Base-by-base conservation (phyloP, 306 rosid genomes). In the Coriaria nepalensis region DNA sequence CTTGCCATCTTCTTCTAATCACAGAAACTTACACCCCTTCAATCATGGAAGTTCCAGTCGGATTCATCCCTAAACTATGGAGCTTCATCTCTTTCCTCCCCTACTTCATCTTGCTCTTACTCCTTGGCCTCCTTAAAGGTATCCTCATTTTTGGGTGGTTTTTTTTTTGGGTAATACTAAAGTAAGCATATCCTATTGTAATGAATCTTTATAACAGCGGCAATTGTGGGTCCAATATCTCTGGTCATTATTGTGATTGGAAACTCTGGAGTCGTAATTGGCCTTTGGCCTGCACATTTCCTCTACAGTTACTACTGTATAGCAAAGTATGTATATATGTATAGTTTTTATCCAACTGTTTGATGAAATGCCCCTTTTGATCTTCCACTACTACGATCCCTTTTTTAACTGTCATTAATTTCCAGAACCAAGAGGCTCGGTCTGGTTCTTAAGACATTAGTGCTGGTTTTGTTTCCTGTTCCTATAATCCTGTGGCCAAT, bases 41-140 rank as follows among this genome's bases (percentile, higher is more conserved):
- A n/a, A n/a, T 14, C 59, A 76, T 82, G 93, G 75, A 58, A 40
- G 64, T 74, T 49, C 73, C 65, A 5, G 50, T 51, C 12, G 62
- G 62, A 38, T 71, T 81, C 29, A 5, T 52, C 43, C 48, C 62
- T 46, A 70, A 54, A 60, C 61, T 78, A 10, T 64, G 85, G 85
- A 71, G 78, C 47, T 73, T 85, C 54, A 4, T 81, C 68, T 71
- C 77, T 41, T 78, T 85, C 68, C 57, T 81, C 10, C 78, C 78
- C 43, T 73, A 81, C 78, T 81, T 85, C 78, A 57, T 76, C 53
- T 57, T 68, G 69, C 87, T 85, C 49, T 54, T 73, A 49, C 13
- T 68, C 60, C 77, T 85, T 14, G 93, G 78, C 63, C 39, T 75
- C 55, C 65, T 78, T 54, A 85, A 85, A 81, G 95, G 95, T 85